Percentiles rank a stretch among this genome's conserved stretches.
Evolutionary conservation across 257 asterid genomes (phyloP).

Genomic region (Primulina tabacum): DNA sequence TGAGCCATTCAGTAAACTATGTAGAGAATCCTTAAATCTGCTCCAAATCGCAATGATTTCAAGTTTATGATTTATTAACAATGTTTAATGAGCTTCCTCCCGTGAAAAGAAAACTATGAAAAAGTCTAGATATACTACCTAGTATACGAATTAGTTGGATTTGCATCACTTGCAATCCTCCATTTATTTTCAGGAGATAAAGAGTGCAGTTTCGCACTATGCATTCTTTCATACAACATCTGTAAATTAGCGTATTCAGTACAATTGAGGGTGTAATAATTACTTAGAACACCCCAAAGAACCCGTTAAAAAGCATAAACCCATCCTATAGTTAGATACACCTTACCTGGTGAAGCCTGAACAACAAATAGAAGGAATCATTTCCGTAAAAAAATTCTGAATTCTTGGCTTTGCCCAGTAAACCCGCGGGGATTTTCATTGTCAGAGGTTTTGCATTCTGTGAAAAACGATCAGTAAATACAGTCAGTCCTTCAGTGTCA

Average conservation of each 20-base stretch:
- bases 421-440: slow-evolving; percentile 34
- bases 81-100: slow-evolving; percentile 19
- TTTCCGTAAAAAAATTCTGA: slow-evolving; percentile 70
- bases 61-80: slow-evolving; percentile 23
- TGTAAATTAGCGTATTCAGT: slow-evolving; percentile 34
- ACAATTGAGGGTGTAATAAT: slow-evolving; percentile 16
- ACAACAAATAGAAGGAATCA: slow-evolving; percentile 76
- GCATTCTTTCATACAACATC: slow-evolving; percentile 85
- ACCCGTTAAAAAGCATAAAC: slow-evolving; percentile 9
- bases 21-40: slow-evolving; percentile 84
- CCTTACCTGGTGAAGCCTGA: slow-evolving; percentile 85
- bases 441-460: slow-evolving; percentile 64
- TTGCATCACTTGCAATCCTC: slow-evolving; percentile 51
- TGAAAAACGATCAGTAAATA: slow-evolving; percentile 43
- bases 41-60: slow-evolving; percentile 28
- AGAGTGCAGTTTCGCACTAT: slow-evolving; percentile 68
- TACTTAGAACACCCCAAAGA: slow-evolving; percentile 9
- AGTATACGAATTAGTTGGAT: slow-evolving; percentile 60
- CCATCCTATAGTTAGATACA: slow-evolving; percentile 7
- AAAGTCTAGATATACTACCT: slow-evolving; percentile 46
- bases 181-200: slow-evolving; percentile 71
- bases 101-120: slow-evolving; percentile 1
- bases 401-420: slow-evolving; percentile 43
- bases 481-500: slow-evolving; percentile 51
- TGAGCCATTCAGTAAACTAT: slow-evolving; percentile 74